A percentile compares a stretch with the other conserved stretches of the same genome.
phyloP scores from a whole-genome alignment of 148 eudicot genomes.

The Vaccinium macrocarpon region DNA sequence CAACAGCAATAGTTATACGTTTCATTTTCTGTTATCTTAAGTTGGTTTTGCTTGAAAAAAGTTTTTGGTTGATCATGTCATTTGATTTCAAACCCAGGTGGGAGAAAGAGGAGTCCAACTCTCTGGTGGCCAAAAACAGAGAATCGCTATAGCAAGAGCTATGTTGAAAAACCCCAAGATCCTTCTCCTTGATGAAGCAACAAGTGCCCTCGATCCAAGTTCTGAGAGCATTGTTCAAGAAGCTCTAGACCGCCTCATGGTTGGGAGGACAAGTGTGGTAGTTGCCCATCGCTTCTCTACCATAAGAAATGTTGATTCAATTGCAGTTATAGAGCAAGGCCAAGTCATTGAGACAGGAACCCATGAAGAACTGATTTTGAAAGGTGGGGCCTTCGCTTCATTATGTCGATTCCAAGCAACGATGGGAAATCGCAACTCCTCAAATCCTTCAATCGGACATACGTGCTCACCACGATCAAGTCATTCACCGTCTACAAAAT shows the following conservation, averaged over 20 bases:
- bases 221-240: constrained; percentile 97
- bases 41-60: background rate
- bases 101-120: constrained; percentile 98
- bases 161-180: constrained; percentile 96
- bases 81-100: constrained; percentile 40
- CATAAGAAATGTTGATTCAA: constrained; percentile 84
- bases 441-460: constrained; percentile 85
- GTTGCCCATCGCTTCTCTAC: constrained; percentile 99
- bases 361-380: constrained; percentile 85
- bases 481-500: constrained; percentile 78
- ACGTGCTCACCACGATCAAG: constrained; percentile 69
- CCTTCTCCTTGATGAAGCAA: constrained; percentile 95
- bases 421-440: constrained; percentile 79
- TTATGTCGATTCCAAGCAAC: constrained; percentile 89
- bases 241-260: constrained; percentile 97
- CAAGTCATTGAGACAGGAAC: constrained; percentile 91
- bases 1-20: background rate
- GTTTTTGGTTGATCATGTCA: background rate
- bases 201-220: constrained; percentile 93
- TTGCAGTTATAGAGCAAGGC: constrained; percentile 90
- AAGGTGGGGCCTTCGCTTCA: constrained; percentile 83
- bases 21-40: background rate
- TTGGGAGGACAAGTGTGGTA: constrained; percentile 92
- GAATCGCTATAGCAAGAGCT: constrained; percentile 98
- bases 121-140: constrained; percentile 96